A percentile compares a stretch with the other conserved stretches of the same genome.
phyloP scores from a whole-genome alignment of 352 stramenopile genomes.

The Pythium vanterpoolii region DNA sequence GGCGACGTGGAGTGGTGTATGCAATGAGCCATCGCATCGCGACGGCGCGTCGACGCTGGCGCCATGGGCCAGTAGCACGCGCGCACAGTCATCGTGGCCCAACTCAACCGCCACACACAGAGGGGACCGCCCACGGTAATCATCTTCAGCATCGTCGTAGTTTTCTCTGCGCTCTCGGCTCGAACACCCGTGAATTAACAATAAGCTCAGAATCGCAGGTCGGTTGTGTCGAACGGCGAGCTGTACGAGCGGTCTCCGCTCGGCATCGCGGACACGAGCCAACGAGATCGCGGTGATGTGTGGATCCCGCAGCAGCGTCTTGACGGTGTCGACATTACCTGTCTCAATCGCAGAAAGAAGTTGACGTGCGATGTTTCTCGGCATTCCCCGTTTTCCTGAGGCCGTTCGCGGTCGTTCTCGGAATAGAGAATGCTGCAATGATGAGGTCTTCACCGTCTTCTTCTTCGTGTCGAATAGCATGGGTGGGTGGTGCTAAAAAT shows the following conservation, averaged over 20 bases:
- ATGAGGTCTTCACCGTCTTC: background rate
- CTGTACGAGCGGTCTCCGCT: slow-evolving; percentile 26
- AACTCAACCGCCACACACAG: slow-evolving; percentile 14
- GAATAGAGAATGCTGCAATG: slow-evolving; percentile 1
- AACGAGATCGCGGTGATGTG: background rate
- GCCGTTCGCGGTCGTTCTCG: background rate
- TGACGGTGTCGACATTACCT: background rate
- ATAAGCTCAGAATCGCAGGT: slow-evolving; percentile 21
- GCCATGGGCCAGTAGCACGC: slow-evolving; percentile 28
- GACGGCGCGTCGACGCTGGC: slow-evolving; percentile 20
- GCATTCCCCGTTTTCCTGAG: background rate
- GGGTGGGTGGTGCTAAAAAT: background rate
- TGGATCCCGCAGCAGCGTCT: background rate
- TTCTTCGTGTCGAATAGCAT: background rate
- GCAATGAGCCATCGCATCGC: slow-evolving; percentile 16
- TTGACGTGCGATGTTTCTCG: background rate
- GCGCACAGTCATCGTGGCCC: slow-evolving; percentile 1
- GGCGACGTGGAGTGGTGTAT: slow-evolving; percentile 33
- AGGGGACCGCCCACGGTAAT: slow-evolving; percentile 8
- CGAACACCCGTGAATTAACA: slow-evolving; percentile 6
- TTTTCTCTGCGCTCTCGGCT: background rate
- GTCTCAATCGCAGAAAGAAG: background rate
- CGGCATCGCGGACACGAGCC: background rate
- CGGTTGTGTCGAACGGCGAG: slow-evolving; percentile 23
- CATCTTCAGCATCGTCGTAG: slow-evolving; percentile 3